phyloP scores from a whole-genome alignment of 108 stramenopile species.

The Conticribra guillardii region DNA sequence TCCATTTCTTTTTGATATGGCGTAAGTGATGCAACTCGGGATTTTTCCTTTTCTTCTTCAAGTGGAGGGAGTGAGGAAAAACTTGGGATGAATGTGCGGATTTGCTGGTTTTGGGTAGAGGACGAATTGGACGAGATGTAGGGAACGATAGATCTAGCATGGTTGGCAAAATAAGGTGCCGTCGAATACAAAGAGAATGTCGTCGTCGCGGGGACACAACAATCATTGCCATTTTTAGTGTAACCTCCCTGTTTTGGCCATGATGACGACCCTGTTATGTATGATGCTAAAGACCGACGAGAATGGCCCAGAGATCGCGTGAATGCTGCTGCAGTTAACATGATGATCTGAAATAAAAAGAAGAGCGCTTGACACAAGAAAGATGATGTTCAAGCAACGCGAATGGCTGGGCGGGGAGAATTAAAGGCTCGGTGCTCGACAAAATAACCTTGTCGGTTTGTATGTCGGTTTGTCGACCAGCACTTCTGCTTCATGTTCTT shows the following conservation, averaged over 20 bases:
- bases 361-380: too few species aligned
- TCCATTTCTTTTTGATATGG: constrained; percentile 77
- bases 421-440: too few species aligned
- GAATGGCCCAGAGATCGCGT: not conserved
- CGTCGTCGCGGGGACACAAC: too few species aligned
- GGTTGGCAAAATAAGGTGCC: not conserved
- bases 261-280: not conserved
- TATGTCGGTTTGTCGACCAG: too few species aligned
- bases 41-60: constrained; percentile 80
- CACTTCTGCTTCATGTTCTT: too few species aligned
- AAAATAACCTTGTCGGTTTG: too few species aligned
- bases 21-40: constrained; percentile 65
- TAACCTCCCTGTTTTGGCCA: not conserved
- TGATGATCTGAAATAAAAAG: too few species aligned
- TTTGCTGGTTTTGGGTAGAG: constrained; percentile 3
- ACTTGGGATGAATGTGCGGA: constrained; percentile 22
- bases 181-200: too few species aligned
- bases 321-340: too few species aligned
- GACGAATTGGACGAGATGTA: not conserved
- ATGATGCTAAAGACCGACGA: not conserved
- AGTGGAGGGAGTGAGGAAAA: constrained; percentile 77
- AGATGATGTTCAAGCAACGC: too few species aligned
- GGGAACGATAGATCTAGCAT: not conserved
- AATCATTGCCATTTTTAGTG: too few species aligned
- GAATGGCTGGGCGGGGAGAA: too few species aligned